A percentile compares a stretch with the other conserved stretches of the same genome.
Evolutionary conservation across 2,329 filamentous ascomycete species (phyloP).

Genomic region (Graphilbum fragrans): DNA sequence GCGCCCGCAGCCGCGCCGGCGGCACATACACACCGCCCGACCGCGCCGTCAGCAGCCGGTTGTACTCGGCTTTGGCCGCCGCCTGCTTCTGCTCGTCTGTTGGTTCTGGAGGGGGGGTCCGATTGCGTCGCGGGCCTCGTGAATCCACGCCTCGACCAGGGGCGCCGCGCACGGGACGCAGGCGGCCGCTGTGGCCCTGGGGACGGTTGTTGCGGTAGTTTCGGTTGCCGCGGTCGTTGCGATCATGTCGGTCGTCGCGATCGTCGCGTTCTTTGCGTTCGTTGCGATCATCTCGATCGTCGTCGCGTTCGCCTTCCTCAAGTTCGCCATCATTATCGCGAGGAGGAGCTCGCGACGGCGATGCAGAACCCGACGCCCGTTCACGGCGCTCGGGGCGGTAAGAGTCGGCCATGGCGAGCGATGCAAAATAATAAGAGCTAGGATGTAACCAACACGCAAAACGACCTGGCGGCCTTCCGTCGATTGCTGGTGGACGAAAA

Average conservation of each 20-base stretch:
- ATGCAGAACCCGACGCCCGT: background rate
- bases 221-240: background rate
- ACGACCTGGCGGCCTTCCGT: background rate
- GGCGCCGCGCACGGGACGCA: background rate
- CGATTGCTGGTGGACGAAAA: no score
- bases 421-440: background rate
- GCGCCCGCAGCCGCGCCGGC: conserved; percentile 74
- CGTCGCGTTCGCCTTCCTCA: no score
- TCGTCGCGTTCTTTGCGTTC: no score
- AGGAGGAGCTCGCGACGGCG: no score
- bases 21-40: conserved; percentile 96
- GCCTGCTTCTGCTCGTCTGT: conserved; percentile 79
- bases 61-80: conserved; percentile 82
- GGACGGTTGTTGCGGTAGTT: background rate
- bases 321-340: background rate
- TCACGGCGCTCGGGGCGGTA: conserved; percentile 4
- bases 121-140: background rate
- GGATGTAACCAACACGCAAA: no score
- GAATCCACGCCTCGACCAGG: background rate
- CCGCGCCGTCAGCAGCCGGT: conserved; percentile 82
- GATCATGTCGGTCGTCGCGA: background rate
- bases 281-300: background rate
- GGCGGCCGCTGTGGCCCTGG: background rate
- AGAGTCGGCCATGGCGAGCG: conserved; percentile 5
- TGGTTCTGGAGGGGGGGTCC: conserved; percentile 27